Evolutionary conservation across 805 yeast species (phyloP), one percentile per base, ranked within the genome.

Genomic region (Priceomyces carsonii): DNA sequence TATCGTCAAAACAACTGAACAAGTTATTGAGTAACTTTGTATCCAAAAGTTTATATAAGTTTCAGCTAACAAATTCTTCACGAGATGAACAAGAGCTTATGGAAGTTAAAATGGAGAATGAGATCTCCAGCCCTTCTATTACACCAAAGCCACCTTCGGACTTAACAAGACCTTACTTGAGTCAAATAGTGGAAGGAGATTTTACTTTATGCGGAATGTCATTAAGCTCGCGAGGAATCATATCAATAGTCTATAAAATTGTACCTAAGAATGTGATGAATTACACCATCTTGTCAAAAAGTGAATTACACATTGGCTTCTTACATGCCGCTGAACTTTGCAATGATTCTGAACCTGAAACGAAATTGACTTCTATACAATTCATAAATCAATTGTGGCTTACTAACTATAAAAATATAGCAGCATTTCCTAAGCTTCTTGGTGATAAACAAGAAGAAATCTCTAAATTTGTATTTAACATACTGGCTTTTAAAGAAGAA

Each of bases 201-300:
- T 50, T 61, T 17, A 41, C 56, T 7, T 53, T 50, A 23, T 57
- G 51, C 25, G 64, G 61, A 3, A 45, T 45, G 13, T 46, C 45
- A 8, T 28, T 48, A 14, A 39, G 42, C 14, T 26, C 33, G 7
- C 45, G 43, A 29, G 59, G 57, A 4, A 30, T 59, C 4, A 15
- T 55, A 9, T 38, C 56, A 5, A 26, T 62, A 2, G 47, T 50
- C 3, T 59, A 54, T 36, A 54, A 55, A 30, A 36, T 54, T 4
- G 37, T 44, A 4, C 63, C 67, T 6, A 56, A 50, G 20, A 50
- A 55, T 33, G 50, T 48, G 7, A 35, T 61, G 6, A 51, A 51
- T 35, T 61, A 63, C 38, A 45, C 48, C 10, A 57, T 53, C 24
- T 33, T 43, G 18, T 52, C 66, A 7, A 51, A 50, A 35, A 44